Conservation (phyloP, 2,329 filamentous ascomycete species). For the Metarhizium guizhouense region DNA sequence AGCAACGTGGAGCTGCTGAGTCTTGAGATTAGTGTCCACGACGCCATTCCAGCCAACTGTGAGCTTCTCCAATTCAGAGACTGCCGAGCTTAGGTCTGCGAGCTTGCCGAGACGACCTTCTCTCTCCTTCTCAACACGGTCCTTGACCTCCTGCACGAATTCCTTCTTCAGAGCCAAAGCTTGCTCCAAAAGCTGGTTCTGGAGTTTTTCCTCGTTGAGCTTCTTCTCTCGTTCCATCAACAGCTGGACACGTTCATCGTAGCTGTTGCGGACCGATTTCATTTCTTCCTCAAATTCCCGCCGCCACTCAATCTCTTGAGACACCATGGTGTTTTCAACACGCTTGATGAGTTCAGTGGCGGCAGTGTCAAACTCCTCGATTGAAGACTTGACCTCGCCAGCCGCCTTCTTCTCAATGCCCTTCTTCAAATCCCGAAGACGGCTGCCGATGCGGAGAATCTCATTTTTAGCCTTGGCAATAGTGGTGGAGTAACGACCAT, state of each 20-base stretch:
- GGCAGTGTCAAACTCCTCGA: conserved; percentile 74
- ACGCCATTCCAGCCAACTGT: conserved; percentile 86
- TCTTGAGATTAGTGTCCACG: conserved; percentile 82
- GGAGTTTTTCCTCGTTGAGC: conserved; percentile 71
- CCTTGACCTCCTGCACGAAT: conserved; percentile 69
- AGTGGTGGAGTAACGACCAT: conserved; percentile 66
- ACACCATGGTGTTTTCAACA: conserved; percentile 74
- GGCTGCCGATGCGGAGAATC: conserved; percentile 65
- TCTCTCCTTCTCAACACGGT: conserved; percentile 81
- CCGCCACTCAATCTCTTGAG: conserved; percentile 75
- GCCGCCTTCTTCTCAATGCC: conserved; percentile 63
- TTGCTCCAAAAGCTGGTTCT: conserved; percentile 84
- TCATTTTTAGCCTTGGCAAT: conserved; percentile 82
- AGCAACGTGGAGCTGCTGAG: conserved; percentile 92
- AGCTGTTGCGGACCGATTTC: conserved; percentile 65
- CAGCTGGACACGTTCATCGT: conserved; percentile 69
- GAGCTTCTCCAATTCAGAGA: conserved; percentile 77
- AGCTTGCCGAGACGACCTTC: conserved; percentile 80
- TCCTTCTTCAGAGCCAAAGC: conserved; percentile 79
- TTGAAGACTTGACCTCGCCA: conserved; percentile 61
- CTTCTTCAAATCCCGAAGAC: conserved; percentile 67
- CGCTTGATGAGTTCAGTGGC: conserved; percentile 80
- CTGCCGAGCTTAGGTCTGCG: conserved; percentile 65
- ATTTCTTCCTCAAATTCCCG: conserved; percentile 84
- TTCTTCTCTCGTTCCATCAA: conserved; percentile 73